Evolutionary conservation across 306 rosid genomes (phyloP).

Genomic region (Castanea crenata): DNA sequence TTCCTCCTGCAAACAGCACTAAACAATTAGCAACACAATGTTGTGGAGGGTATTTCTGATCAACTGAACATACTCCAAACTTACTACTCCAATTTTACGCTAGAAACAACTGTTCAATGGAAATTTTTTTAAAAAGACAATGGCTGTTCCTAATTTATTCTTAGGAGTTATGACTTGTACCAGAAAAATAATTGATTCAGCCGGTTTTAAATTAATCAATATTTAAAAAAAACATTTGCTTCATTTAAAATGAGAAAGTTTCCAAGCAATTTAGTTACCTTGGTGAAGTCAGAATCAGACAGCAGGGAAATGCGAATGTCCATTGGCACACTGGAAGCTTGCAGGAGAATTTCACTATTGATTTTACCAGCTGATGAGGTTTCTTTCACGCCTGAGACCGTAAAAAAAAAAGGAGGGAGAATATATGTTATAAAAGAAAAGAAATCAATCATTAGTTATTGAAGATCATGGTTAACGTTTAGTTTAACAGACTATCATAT

Average conservation of each 20-base stretch:
- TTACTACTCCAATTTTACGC: neutral
- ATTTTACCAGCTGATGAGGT: slow-evolving; percentile 7
- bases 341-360: slow-evolving; percentile 34
- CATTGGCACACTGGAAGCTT: slow-evolving; percentile 40
- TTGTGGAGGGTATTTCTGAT: neutral
- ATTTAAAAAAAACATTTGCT: neutral
- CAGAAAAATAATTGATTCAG: slow-evolving; percentile 8
- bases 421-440: no score
- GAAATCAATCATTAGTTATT: neutral
- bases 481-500: neutral
- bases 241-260: neutral
- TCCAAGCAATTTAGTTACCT: slow-evolving; percentile 38
- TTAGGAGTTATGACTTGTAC: slow-evolving; percentile 8
- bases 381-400: slow-evolving; percentile 42
- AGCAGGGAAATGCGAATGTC: slow-evolving; percentile 46
- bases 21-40: slow-evolving; percentile 7
- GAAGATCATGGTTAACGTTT: no score
- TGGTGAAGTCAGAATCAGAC: slow-evolving; percentile 64
- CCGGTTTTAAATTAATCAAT: neutral
- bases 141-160: neutral
- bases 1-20: slow-evolving; percentile 57
- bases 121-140: neutral
- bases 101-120: neutral
- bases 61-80: slow-evolving; percentile 4
- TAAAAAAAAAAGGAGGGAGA: slow-evolving; percentile 10